Evolutionary conservation across 495 filamentous ascomycete genomes (phyloP).

Genomic region (Neurospora intermedia): DNA sequence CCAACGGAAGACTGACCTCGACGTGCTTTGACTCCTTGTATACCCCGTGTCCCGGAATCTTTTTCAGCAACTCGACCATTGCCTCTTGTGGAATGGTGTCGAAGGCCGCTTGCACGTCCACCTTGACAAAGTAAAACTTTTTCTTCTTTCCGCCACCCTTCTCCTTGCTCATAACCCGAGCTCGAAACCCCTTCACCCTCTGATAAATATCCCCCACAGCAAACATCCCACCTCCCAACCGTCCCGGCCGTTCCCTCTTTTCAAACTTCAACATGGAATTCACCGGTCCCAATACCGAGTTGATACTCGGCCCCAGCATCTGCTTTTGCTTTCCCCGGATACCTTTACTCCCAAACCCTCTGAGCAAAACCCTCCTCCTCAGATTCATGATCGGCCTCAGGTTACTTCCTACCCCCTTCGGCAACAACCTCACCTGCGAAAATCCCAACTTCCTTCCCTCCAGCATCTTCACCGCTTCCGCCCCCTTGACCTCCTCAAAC

Average conservation of each 20-base stretch:
- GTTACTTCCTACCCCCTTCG: slow-evolving; percentile 38
- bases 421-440: slow-evolving; percentile 69
- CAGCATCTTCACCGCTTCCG: too few species aligned
- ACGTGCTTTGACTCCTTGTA: slow-evolving; percentile 70
- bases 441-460: slow-evolving; percentile 36
- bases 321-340: slow-evolving; percentile 18
- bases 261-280: slow-evolving; percentile 71
- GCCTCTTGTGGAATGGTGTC: slow-evolving; percentile 83
- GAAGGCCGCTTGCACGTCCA: slow-evolving; percentile 87
- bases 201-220: slow-evolving; percentile 73
- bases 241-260: slow-evolving; percentile 43
- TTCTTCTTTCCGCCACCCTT: not conserved
- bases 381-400: slow-evolving; percentile 84
- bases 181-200: slow-evolving; percentile 42
- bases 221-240: slow-evolving; percentile 65
- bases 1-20: slow-evolving; percentile 38
- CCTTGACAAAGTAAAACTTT: slow-evolving; percentile 68
- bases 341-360: not conserved
- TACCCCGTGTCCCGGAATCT: slow-evolving; percentile 48
- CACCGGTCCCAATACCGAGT: slow-evolving; percentile 64
- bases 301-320: slow-evolving; percentile 61
- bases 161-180: too few species aligned
- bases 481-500: slow-evolving; percentile 50
- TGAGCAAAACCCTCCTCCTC: slow-evolving; percentile 46
- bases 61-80: slow-evolving; percentile 55